Base-by-base conservation (phyloP, 495 filamentous ascomycete genomes). In the Aspergillus sclerotioniger region DNA sequence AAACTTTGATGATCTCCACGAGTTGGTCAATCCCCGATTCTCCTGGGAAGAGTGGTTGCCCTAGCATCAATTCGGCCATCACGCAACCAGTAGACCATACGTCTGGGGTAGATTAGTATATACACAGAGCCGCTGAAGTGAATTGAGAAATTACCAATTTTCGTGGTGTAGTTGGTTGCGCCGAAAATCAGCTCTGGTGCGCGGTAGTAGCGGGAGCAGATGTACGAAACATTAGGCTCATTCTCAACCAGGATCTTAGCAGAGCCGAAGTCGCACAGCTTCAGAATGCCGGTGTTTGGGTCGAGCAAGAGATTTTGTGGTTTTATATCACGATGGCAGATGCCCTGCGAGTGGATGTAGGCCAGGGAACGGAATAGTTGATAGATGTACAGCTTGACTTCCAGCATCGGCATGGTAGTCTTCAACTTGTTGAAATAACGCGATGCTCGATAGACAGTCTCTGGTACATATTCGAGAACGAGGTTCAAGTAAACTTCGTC, bases 341-440 rank as follows among this genome's bases (percentile, higher is more conserved):
- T 99, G 54, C 94, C 94, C 79, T 96, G 94, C 2, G 95, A 99
- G 74, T 99, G 94, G 66, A 99, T 99, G 75, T 98, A 99, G 51
- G 94, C 94, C 60, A 99, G 82, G 37, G 94, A 96, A 58, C 94
- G 87, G 83, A 99, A 99, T 29, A 99, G 87, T 78, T 99, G 94
- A 75, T 99, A 99, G 71, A 96, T 98, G 80, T 97, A 99, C 49
- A 99, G 87, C 77, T 99, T 99, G 67, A 98, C 91, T 72, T 98
- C 94, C 52, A 99, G 82, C 71, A 91, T 96, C 21, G 94, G 94
- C 94, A 99, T 99, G 15, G 95, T 97, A 6, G 94, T 96, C 84
- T 99, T 99, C 84, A 98, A 85, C 80, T 98, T 99, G 80, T 96
- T 97, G 83, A 98, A 99, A 76, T 96, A 97, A 49, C 94, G 84